Evolutionary conservation across 148 eudicot genomes (phyloP).

Genomic region (Arctostaphylos glauca): DNA sequence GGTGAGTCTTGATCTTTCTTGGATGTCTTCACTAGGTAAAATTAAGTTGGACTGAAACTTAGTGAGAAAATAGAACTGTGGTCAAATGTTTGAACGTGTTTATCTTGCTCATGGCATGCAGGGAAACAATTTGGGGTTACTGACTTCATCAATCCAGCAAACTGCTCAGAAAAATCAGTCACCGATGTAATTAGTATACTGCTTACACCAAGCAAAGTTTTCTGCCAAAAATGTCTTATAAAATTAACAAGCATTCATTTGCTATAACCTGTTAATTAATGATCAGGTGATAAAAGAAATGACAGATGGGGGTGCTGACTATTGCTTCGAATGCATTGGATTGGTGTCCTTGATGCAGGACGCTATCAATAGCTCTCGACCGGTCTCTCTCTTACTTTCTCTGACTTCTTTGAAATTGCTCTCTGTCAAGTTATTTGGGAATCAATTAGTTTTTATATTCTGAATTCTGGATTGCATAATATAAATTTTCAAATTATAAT

Average conservation of each 20-base stretch:
- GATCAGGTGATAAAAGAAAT: conserved; percentile 40
- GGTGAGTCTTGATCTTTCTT: conserved; percentile 29
- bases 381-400: conserved; percentile 21
- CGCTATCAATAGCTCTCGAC: conserved; percentile 31
- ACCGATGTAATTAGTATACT: conserved; percentile 31
- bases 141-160: conserved; percentile 48
- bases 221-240: not conserved
- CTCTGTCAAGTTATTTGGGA: no score
- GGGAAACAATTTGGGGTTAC: conserved; percentile 63
- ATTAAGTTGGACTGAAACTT: not conserved
- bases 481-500: no score
- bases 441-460: no score
- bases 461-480: no score
- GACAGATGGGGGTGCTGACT: conserved; percentile 55
- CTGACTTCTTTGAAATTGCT: no score
- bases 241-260: not conserved
- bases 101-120: conserved; percentile 17
- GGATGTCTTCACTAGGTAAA: not conserved
- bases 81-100: not conserved
- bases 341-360: conserved; percentile 36
- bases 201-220: not conserved
- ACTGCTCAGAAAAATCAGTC: conserved; percentile 35
- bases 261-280: not conserved
- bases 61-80: not conserved
- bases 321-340: conserved; percentile 53